Evolutionary conservation across 768 basidiomycete species (phyloP), one percentile per base, ranked within the genome.

Genomic region (Wakefieldia striispora): DNA sequence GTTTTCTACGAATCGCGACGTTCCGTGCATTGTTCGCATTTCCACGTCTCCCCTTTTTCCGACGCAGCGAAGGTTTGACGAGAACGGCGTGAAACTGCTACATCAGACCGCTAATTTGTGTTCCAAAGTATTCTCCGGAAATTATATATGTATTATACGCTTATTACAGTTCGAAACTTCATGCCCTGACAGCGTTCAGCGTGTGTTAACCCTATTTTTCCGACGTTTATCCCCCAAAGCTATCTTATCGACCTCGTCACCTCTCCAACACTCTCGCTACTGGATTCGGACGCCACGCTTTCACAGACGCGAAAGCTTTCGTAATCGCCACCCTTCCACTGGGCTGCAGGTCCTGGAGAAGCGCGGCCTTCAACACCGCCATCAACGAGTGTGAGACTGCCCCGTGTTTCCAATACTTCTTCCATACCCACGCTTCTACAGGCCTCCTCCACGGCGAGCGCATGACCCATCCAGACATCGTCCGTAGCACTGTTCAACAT

Each of bases 401-500:
- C 46, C 35, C 23, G 26, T n/a, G 21, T 31, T 47, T 50, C 45
- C 23, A 27, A 12, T 3, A 10, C 9, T 27, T 31, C 53, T 13
- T 35, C 51, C 11, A 33, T 13, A 8, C 40, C 26, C 23, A 44
- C 14, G 1, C 37, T 19, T 8, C 33, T 53, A 43, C 40, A 43
- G 29, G 40, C 39, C 4, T 45, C 42, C 43, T 43, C 63, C n/a
- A 64, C 9, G 36, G 43, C 57, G 4, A 59, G 19, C 8, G 35
- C 20, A 34, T 33, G 62, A 1, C 48, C 42, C 9, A 39, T 6
- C 54, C 57, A 60, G 10, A 50, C 17, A 40, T 65, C 63, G 21
- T 65, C 57, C 40, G 38, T 45, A 10, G 55, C 60, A 5, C 55
- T 57, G 21, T 63, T 55, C 20, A 65, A 20, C 62, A 64, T 64